phyloP scores from a whole-genome alignment of 768 basidiomycete species.

The button mushroom (Agaricus bisporus) region DNA sequence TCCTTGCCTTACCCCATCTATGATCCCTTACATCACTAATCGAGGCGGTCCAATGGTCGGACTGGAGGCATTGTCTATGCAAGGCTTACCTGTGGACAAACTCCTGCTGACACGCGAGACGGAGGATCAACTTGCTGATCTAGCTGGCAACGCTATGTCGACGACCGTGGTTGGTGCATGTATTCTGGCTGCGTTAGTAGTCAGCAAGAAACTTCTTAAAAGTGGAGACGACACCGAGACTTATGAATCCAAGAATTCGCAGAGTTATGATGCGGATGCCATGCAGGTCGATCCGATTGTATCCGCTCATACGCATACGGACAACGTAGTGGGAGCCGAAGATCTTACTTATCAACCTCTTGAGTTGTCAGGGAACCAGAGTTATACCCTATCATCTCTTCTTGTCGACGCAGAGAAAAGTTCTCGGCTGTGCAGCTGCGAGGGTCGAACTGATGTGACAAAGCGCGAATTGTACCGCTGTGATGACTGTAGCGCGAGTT shows the following conservation, averaged over 20 bases:
- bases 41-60: constrained; percentile 96
- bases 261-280: constrained; percentile 26
- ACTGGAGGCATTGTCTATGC: constrained; percentile 87
- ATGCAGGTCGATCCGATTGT: constrained; percentile 31
- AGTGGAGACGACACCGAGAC: constrained; percentile 57
- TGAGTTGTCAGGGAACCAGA: constrained; percentile 55
- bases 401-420: constrained; percentile 63
- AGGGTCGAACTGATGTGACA: constrained; percentile 79
- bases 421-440: constrained; percentile 82
- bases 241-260: constrained; percentile 59
- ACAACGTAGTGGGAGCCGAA: constrained; percentile 31
- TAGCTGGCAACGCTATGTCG: constrained; percentile 97
- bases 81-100: constrained; percentile 90
- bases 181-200: constrained; percentile 75
- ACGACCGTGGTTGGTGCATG: constrained; percentile 93
- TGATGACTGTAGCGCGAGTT: constrained; percentile 67
- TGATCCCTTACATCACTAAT: constrained; percentile 95
- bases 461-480: constrained; percentile 62
- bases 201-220: constrained; percentile 61
- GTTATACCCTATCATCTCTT: constrained; percentile 44
- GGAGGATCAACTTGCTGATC: constrained; percentile 88
- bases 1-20: constrained; percentile 90
- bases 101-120: constrained; percentile 88
- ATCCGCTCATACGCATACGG: constrained; percentile 28
- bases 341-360: constrained; percentile 56